Evolutionary conservation across 257 asterid species (phyloP).

Genomic region (Solanum okadae): DNA sequence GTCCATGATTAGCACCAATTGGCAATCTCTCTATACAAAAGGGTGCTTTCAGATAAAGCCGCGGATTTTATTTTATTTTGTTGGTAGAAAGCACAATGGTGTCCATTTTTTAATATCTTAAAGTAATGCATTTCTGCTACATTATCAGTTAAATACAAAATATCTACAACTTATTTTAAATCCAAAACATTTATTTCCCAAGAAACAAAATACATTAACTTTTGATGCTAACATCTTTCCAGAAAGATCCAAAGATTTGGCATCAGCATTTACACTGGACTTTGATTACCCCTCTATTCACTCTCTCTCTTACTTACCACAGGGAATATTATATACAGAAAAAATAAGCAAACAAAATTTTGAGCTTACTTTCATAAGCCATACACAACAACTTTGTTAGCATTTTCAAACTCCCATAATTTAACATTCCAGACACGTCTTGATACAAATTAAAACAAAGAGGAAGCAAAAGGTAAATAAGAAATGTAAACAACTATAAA

Average conservation of each 20-base stretch:
- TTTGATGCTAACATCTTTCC: neutral
- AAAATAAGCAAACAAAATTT: neutral
- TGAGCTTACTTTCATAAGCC: neutral
- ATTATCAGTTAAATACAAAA: neutral
- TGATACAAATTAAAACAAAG: neutral
- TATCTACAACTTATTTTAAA: neutral
- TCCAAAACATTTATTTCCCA: neutral
- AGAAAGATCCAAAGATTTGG: neutral
- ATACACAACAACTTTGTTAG: neutral
- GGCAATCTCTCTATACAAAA: neutral
- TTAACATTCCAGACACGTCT: neutral
- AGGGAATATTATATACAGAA: neutral
- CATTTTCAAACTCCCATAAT: neutral
- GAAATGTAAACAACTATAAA: neutral
- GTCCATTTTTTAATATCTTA: neutral
- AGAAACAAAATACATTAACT: neutral
- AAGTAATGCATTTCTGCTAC: neutral
- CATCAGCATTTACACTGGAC: neutral
- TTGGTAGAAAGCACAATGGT: neutral
- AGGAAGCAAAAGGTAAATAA: neutral
- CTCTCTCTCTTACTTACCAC: neutral
- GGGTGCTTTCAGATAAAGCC: neutral
- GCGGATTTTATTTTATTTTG: neutral
- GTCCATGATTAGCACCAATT: neutral
- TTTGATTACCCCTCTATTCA: neutral